Base-by-base conservation (phyloP, 2,329 filamentous ascomycete genomes). In the Trichoderma endophyticum region DNA sequence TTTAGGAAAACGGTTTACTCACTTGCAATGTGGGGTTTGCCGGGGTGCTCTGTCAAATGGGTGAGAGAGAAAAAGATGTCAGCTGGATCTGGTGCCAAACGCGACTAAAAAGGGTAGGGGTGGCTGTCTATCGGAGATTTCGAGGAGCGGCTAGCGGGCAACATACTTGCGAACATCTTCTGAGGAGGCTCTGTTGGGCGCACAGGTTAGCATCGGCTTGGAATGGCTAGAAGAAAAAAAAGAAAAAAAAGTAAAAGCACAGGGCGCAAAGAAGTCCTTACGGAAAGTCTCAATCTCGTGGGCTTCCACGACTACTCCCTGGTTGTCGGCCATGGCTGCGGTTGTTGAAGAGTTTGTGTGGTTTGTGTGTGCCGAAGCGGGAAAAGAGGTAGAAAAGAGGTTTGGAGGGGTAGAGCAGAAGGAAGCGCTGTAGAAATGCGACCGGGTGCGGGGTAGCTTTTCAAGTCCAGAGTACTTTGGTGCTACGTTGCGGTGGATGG, bases 261-360 rank as follows among this genome's bases (percentile, higher is more conserved):
- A 11, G 14, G 3, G 26, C n/a, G 24, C 65, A 43, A 26, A 36
- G 11, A 24, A 18, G 71, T 70, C 68, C 89, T 86, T 83, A 91
- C 89, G 88, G 79, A 85, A 93, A 24, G 92, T 94, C 82, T 93
- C 90, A 77, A 94, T 91, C 79, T 90, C 83, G 82, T 94, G 92
- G 78, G 92, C 91, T 86, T 94, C 92, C 73, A 87, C 86, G 78
- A 94, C 92, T 77, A 90, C 62, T 87, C 88, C 76, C 77, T 87
- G 78, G 68, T 76, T 76, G 74, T 78, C 82, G 78, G 83, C 83
- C 86, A 88, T 88, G 73, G 74, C 75, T 78, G 67, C 15, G 39
- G 18, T 3, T 32, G 21, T 70, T 62, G 26, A 28, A 6, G 51
- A 24, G 48, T 61, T 70, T 48, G n/a, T 61, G 21, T 15, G 21